Evolutionary conservation across 805 yeast species (phyloP), one percentile per base, ranked within the genome.

Genomic region (Hanseniaspora pseudoguilliermondii): DNA sequence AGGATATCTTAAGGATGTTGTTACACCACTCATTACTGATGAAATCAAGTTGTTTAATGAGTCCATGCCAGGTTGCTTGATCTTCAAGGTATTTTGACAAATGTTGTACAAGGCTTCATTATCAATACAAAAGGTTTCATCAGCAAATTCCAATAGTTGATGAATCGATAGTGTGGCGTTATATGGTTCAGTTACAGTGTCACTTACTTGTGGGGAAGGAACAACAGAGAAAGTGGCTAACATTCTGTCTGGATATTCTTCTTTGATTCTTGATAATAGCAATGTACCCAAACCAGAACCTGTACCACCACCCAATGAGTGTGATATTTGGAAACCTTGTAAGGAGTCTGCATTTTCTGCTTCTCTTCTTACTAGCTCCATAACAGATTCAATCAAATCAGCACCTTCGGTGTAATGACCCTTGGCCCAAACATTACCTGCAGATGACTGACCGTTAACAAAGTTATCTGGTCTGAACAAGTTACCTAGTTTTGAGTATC

Each of bases 351-450:
- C 82, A 44, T 84, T 84, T 74, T 89, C 96, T 36, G 95, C 95
- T 72, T 89, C 96, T 71, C 96, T 83, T 74, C 96, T 82, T 48
- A 89, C 81, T 38, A 85, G 88, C 62, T 89, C 96, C 77, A 89
- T 72, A 21, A 89, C 95, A 25, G 88, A 79, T 66, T 89, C 96
- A 44, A 86, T 90, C 61, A 89, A 77, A 75, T 89, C 96, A 5
- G 96, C 95, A 64, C 96, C 96, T 71, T 89, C 96, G 40, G 96
- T 89, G 75, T 89, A 89, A 73, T 86, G 93, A 67, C 96, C 96
- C 71, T 88, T 89, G 56, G 96, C 96, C 96, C 96, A 89, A 64
- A 86, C 95, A 66, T 89, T 89, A 64, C 96, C 96, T 1, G 96
- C 96, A 29, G 95, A 86, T 32, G 90, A 80, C 71, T 87, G 95